A percentile compares a stretch with the other conserved stretches of the same genome.
Evolutionary conservation across 164 flowering plant genomes (phyloP).

Genomic region (Stephania yunnanensis): DNA sequence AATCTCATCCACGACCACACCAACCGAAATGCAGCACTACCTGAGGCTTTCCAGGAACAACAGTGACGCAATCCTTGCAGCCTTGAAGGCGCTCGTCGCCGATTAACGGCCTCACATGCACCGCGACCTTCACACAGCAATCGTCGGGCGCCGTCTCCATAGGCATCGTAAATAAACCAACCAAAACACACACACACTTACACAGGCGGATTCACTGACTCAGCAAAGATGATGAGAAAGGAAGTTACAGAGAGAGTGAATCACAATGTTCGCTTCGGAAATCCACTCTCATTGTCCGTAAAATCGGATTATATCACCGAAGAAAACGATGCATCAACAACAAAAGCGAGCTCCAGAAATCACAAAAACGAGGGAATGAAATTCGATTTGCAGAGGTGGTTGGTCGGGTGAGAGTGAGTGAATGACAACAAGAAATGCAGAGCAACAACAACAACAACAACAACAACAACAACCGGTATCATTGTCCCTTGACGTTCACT

Average conservation of each 20-base stretch:
- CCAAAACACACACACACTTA: conserved; percentile 6
- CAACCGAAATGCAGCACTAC: conserved; percentile 24
- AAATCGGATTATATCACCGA: background rate
- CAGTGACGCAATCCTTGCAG: conserved; percentile 90
- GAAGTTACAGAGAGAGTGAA: conserved; percentile 2
- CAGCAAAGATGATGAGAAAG: no score
- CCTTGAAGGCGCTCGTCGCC: conserved; percentile 85
- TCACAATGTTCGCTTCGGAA: background rate
- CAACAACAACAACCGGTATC: conserved; percentile 52
- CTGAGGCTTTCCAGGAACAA: conserved; percentile 85
- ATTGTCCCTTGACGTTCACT: conserved; percentile 63
- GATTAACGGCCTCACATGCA: conserved; percentile 83
- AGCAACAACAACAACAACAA: conserved; percentile 29
- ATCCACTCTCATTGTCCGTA: conserved; percentile 15
- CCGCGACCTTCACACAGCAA: conserved; percentile 93
- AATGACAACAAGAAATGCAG: background rate
- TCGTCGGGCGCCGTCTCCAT: conserved; percentile 46
- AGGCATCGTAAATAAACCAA: conserved; percentile 5
- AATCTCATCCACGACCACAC: background rate
- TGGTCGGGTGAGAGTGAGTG: background rate
- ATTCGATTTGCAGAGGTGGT: no score
- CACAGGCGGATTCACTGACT: background rate
- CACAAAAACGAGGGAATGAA: no score
- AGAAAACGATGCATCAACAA: conserved; percentile 1
- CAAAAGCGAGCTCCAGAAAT: conserved; percentile 9